These are phyloP conservation scores for Phytopythium aichiense DNA, from an alignment of 352 stramenopile species.

Conservation along the genomic window DNA sequence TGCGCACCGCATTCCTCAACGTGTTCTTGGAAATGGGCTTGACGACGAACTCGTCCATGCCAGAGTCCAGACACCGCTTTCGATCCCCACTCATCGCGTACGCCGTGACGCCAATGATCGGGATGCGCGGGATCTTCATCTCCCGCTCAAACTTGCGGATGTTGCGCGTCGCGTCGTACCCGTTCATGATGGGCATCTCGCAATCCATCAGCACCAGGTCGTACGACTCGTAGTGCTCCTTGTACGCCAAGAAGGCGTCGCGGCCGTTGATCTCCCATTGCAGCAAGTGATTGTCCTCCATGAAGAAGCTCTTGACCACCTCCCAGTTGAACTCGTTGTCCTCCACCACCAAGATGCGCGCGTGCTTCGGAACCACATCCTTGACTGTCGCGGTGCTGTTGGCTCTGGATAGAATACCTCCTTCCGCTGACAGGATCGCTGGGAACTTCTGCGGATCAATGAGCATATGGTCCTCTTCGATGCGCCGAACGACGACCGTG, in stretches of 20 bases:
- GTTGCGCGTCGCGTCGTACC: conserved; percentile 64
- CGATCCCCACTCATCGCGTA: conserved; percentile 84
- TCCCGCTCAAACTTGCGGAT: conserved; percentile 72
- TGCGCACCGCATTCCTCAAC: conserved; percentile 59
- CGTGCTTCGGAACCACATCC: conserved; percentile 47
- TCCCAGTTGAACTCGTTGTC: conserved; percentile 92
- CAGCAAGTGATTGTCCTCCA: conserved; percentile 73
- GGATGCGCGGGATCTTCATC: conserved; percentile 62
- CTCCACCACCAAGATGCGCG: conserved; percentile 79
- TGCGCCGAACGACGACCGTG: conserved; percentile 45
- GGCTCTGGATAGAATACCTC: conserved; percentile 3
- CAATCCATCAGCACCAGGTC: conserved; percentile 85
- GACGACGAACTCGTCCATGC: conserved; percentile 87
- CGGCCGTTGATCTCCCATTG: conserved; percentile 81
- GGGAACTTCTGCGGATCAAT: conserved; percentile 41
- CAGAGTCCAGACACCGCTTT: conserved; percentile 76
- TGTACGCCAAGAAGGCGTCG: conserved; percentile 66
- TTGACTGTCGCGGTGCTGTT: conserved; percentile 23
- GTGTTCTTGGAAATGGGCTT: conserved; percentile 77
- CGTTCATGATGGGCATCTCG: conserved; percentile 87
- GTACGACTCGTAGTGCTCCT: conserved; percentile 70
- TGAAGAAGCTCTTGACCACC: conserved; percentile 85
- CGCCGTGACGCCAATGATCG: conserved; percentile 79
- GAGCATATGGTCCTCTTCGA: conserved; percentile 46
- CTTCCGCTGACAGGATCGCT: conserved; percentile 22